phyloP scores from a whole-genome alignment of 148 eudicot species.

The Diospyros kaki region DNA sequence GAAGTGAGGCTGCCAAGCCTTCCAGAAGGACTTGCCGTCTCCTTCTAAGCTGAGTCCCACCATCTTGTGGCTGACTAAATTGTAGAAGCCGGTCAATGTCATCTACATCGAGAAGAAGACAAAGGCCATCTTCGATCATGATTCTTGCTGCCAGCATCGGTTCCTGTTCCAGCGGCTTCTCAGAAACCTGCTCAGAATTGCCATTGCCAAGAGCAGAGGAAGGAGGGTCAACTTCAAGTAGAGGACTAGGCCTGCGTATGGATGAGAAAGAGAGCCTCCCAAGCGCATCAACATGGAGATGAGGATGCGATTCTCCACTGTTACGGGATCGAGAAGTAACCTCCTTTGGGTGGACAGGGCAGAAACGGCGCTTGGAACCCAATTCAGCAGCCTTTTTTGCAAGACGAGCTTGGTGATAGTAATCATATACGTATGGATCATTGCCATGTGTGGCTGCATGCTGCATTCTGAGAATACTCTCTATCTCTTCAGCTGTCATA shows the following conservation, averaged over 20 bases:
- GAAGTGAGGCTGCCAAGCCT: slow-evolving; percentile 76
- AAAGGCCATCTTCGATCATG: slow-evolving; percentile 71
- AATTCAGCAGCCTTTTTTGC: slow-evolving; percentile 64
- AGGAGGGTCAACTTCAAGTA: slow-evolving; percentile 80
- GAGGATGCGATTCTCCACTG: slow-evolving; percentile 70
- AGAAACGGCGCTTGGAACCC: slow-evolving; percentile 70
- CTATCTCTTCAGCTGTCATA: slow-evolving; percentile 82
- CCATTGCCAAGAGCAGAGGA: slow-evolving; percentile 39
- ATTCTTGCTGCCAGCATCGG: slow-evolving; percentile 97
- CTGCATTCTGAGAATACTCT: slow-evolving; percentile 80
- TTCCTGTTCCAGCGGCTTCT: slow-evolving; percentile 82
- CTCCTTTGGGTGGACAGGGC: slow-evolving; percentile 64
- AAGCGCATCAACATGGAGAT: slow-evolving; percentile 69
- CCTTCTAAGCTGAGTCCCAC: slow-evolving; percentile 57
- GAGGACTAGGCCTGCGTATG: slow-evolving; percentile 80
- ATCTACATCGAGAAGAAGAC: slow-evolving; percentile 83
- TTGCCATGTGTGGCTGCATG: slow-evolving; percentile 79
- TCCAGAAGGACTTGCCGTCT: slow-evolving; percentile 67
- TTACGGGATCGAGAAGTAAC: slow-evolving; percentile 52
- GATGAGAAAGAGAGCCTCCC: slow-evolving; percentile 81
- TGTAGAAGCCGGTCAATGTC: slow-evolving; percentile 82
- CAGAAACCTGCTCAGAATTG: slow-evolving; percentile 36
- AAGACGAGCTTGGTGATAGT: slow-evolving; percentile 90
- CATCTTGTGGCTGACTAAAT: slow-evolving; percentile 75
- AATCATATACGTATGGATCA: slow-evolving; percentile 91